Conservation (phyloP, 2,329 filamentous ascomycete genomes). For the Beauveria sp. region DNA sequence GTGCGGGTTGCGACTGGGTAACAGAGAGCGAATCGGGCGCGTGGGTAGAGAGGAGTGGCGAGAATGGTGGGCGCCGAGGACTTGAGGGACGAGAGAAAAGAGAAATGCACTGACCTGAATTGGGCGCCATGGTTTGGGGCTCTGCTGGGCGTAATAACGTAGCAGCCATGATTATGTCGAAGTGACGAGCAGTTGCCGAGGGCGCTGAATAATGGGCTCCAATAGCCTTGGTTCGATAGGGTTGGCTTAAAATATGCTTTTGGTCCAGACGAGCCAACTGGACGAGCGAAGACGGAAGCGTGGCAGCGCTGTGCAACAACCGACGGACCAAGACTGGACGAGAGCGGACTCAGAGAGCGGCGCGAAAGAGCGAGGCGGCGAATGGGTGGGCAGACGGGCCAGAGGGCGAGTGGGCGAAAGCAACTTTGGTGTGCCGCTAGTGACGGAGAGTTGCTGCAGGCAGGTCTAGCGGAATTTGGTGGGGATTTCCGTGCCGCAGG, state of each 20-base stretch:
- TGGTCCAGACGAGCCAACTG: not conserved
- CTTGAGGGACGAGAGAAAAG: not conserved
- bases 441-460: not conserved
- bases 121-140: conserved; percentile 1
- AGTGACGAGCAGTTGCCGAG: not conserved
- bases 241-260: not conserved
- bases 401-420: not conserved
- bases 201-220: not conserved
- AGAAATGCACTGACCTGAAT: conserved; percentile 10
- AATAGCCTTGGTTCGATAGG: no score
- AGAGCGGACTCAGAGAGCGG: conserved; percentile 1
- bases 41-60: conserved; percentile 7
- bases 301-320: not conserved
- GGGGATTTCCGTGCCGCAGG: not conserved
- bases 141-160: conserved; percentile 1
- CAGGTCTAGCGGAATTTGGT: conserved; percentile 2
- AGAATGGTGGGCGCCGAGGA: not conserved
- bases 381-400: not conserved
- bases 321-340: not conserved
- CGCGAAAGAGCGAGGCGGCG: conserved; percentile 10
- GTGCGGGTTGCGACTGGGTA: not conserved
- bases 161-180: not conserved
- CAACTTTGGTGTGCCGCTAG: conserved; percentile 5
- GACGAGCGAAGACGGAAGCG: not conserved
- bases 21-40: not conserved